Base-by-base conservation (phyloP, 495 filamentous ascomycete genomes). In the Annulohypoxylon nitens region DNA sequence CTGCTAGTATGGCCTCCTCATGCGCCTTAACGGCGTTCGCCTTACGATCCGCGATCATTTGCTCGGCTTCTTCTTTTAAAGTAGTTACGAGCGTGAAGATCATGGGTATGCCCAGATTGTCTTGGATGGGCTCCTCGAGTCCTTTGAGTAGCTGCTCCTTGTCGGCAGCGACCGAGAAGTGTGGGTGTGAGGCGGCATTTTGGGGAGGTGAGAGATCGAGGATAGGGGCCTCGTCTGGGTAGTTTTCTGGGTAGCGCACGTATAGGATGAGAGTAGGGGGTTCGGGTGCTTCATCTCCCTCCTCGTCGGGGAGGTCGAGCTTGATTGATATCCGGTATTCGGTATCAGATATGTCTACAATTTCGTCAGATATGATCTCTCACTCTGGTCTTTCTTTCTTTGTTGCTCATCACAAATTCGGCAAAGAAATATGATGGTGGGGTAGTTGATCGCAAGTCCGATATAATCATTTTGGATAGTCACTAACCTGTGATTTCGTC, bases 61-160 rank as follows among this genome's bases (percentile, higher is more conserved):
- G 84, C 83, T 99, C 96, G 4, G 93, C 93, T 39, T 85, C 84
- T 65, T 99, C 96, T 76, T 97, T 98, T 61, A 99, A 81, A 2
- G 92, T 89, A 43, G 90, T 92, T 34, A 94, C 90, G 16, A 99
- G 83, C 0, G 95, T 93, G 81, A 97, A 99, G 0, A 99, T 86
- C 96, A 99, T 99, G n/a, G 93, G 92, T 89, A 97, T 97, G 34
- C 96, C 96, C 39, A 98, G 78, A 68, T 94, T 98, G 80, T 98
- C 96, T 67, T 92, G 88, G 34, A 98, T 90, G 0, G 89, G 90
- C 2, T 88, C 84, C 47, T 89, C 78, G 14, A 98, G 85, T 3
- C 88, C 84, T 50, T 88, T 82, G 10, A 98, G 88, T 1, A 99
- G 86, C 47, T 79, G 79, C 43, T 86, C 85, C 70, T 91, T 92